phyloP scores from a whole-genome alignment of 768 basidiomycete species.

The Boletus bicolor region DNA sequence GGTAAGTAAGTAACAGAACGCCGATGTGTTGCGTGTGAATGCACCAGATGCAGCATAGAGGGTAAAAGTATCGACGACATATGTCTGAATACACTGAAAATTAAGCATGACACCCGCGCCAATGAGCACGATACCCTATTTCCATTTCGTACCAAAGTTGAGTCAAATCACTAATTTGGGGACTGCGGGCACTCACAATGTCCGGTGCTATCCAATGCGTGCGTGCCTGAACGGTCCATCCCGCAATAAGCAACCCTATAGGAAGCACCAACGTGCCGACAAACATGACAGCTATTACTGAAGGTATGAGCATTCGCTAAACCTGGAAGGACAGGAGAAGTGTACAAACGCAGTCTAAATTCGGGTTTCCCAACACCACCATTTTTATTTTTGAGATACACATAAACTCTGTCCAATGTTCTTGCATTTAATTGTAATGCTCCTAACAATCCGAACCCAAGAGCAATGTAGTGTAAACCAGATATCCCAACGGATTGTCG shows the following conservation, averaged over 20 bases:
- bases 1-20: background rate
- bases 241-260: conserved; percentile 61
- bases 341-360: conserved; percentile 43
- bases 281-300: conserved; percentile 50
- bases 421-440: conserved; percentile 55
- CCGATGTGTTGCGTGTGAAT: conserved; percentile 4
- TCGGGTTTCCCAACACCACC: conserved; percentile 54
- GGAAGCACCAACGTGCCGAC: conserved; percentile 60
- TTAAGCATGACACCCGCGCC: conserved; percentile 56
- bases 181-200: conserved; percentile 41
- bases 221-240: conserved; percentile 60
- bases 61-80: conserved; percentile 65
- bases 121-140: conserved; percentile 53
- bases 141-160: conserved; percentile 3
- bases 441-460: conserved; percentile 57
- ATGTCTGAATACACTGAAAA: conserved; percentile 64
- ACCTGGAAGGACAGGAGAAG: background rate
- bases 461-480: conserved; percentile 67
- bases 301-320: background rate
- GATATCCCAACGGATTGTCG: conserved; percentile 53
- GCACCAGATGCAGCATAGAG: conserved; percentile 65
- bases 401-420: conserved; percentile 53
- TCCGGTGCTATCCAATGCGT: conserved; percentile 72
- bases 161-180: background rate
- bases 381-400: conserved; percentile 48